Percentiles rank a stretch among this genome's conserved stretches.
Evolutionary conservation across 2,329 filamentous ascomycete genomes (phyloP).

Genomic region (Lizonia empirigonia): DNA sequence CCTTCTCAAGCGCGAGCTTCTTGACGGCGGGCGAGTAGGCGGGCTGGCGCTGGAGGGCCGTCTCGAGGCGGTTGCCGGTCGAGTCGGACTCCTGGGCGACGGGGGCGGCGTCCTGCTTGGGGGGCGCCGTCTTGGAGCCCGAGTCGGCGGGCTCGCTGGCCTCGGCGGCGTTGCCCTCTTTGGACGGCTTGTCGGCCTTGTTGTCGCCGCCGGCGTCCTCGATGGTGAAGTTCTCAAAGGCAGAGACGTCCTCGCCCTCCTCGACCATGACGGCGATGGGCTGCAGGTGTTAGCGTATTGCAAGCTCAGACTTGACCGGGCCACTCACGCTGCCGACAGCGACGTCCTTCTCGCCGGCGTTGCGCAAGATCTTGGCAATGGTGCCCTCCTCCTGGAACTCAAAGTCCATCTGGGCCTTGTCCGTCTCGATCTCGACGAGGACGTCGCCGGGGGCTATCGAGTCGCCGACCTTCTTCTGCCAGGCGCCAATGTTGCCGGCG

Average conservation of each 20-base stretch:
- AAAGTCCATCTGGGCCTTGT: constrained; percentile 99
- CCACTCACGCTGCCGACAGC: constrained; percentile 82
- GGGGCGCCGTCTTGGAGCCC: constrained; percentile 64
- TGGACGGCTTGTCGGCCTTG: constrained; percentile 65
- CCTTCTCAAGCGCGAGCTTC: constrained; percentile 83
- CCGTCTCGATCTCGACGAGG: constrained; percentile 96
- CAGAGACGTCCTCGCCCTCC: constrained; percentile 82
- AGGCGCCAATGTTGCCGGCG: constrained; percentile 90
- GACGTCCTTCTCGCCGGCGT: constrained; percentile 91
- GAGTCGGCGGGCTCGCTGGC: constrained; percentile 65
- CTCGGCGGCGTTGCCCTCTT: constrained; percentile 65
- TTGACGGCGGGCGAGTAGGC: constrained; percentile 74
- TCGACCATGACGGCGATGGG: constrained; percentile 96
- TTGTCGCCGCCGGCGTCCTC: constrained; percentile 90
- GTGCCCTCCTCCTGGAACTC: constrained; percentile 99
- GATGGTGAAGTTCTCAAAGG: constrained; percentile 86
- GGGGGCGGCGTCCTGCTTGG: constrained; percentile 57
- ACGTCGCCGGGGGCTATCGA: constrained; percentile 88
- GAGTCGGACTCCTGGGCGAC: constrained; percentile 72
- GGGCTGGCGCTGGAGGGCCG: constrained; percentile 81
- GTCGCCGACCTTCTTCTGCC: constrained; percentile 98
- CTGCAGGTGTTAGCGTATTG: constrained; percentile 57
- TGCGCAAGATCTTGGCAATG: constrained; percentile 91
- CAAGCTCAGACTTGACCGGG: neutral
- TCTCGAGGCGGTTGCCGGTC: constrained; percentile 77